These are phyloP conservation scores for Candida sanyiensis DNA, from an alignment of 805 yeast genomes.

Conservation along the genomic window DNA sequence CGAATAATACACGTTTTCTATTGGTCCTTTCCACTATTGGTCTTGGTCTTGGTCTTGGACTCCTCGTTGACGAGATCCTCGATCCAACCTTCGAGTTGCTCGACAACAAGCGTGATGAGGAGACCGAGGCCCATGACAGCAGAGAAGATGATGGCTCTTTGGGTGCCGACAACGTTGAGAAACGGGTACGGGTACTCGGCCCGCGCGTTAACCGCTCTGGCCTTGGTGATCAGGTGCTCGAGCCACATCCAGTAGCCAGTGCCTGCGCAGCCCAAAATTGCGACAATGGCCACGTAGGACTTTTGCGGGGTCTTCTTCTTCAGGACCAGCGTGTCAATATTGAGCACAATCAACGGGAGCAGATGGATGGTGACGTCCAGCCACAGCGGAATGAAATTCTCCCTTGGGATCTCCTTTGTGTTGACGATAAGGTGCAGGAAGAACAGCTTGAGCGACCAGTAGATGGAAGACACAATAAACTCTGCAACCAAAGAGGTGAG, in stretches of 20 bases:
- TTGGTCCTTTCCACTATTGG: background rate
- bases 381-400: constrained; percentile 38
- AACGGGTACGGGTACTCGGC: constrained; percentile 60
- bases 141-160: constrained; percentile 43
- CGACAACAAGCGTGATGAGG: constrained; percentile 26
- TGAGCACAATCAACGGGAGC: constrained; percentile 48
- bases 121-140: constrained; percentile 37
- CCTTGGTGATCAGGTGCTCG: constrained; percentile 21
- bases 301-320: constrained; percentile 40
- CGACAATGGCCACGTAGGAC: constrained; percentile 35
- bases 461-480: constrained; percentile 53
- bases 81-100: constrained; percentile 24
- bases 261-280: constrained; percentile 35
- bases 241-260: constrained; percentile 49
- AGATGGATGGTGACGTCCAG: constrained; percentile 57
- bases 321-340: constrained; percentile 48
- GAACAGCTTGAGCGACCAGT: constrained; percentile 63
- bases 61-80: background rate
- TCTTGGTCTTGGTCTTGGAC: background rate
- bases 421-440: constrained; percentile 41
- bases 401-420: constrained; percentile 22
- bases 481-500: constrained; percentile 56
- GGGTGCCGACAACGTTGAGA: constrained; percentile 44
- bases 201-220: constrained; percentile 1
- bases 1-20: too few species aligned